These are phyloP conservation scores for Escallonia rubra DNA, from an alignment of 129 eudicot species.

Conservation along the genomic window DNA sequence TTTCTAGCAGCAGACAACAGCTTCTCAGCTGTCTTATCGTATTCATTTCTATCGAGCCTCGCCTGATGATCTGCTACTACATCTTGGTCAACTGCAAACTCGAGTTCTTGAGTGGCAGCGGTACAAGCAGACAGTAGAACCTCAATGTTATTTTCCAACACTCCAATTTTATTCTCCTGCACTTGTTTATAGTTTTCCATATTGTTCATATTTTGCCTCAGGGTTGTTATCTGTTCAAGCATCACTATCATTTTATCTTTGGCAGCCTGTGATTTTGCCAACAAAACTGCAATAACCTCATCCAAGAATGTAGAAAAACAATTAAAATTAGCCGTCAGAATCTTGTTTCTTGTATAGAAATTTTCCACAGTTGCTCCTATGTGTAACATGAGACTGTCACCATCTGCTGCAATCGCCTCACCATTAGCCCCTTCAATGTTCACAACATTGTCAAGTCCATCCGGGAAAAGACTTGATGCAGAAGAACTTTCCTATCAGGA, in stretches of 20 bases:
- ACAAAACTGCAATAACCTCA: constrained; percentile 43
- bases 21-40: constrained; percentile 38
- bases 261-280: constrained; percentile 34
- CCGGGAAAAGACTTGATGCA: constrained; percentile 28
- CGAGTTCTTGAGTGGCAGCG: constrained; percentile 42
- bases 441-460: constrained; percentile 23
- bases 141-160: constrained; percentile 39
- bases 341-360: constrained; percentile 45
- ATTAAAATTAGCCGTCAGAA: constrained; percentile 41
- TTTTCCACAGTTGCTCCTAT: constrained; percentile 48
- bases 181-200: constrained; percentile 42
- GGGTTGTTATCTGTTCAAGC: constrained; percentile 29
- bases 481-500: constrained; percentile 49
- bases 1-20: constrained; percentile 45
- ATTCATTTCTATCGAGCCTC: constrained; percentile 20
- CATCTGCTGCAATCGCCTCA: constrained; percentile 42
- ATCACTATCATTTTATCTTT: constrained; percentile 29
- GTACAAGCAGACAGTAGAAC: constrained; percentile 46
- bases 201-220: constrained; percentile 40
- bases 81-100: constrained; percentile 20
- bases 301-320: constrained; percentile 47
- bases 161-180: constrained; percentile 23
- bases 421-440: constrained; percentile 27
- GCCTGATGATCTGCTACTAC: no score
- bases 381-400: constrained; percentile 36